A percentile compares a stretch with the other conserved stretches of the same genome.
Conservation (phyloP, 768 basidiomycete species). For the Phanerochaete carnosa region DNA sequence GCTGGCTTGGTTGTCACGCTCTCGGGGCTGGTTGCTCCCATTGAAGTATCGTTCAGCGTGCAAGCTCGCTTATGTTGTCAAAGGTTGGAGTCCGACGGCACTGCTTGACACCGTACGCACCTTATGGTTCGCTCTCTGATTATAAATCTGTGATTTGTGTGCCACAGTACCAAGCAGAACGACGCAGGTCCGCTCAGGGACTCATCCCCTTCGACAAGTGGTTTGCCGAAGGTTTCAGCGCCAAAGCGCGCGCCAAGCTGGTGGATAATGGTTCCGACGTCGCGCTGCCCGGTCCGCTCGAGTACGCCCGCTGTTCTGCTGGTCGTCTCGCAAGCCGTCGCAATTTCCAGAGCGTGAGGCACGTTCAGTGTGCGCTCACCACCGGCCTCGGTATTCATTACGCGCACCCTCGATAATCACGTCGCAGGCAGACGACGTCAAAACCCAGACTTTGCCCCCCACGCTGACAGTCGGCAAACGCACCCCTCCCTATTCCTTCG, state of each 20-base stretch:
- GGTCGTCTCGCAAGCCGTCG: not conserved
- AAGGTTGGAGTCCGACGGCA: conserved; percentile 47
- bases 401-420: conserved; percentile 39
- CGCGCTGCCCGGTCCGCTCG: conserved; percentile 45
- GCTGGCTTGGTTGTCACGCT: no score
- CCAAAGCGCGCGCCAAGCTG: conserved; percentile 28
- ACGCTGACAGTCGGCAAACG: conserved; percentile 50
- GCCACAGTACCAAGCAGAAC: conserved; percentile 62
- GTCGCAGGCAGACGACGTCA: not conserved
- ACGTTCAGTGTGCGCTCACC: conserved; percentile 52
- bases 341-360: conserved; percentile 40
- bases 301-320: conserved; percentile 25
- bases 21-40: no score
- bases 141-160: not conserved
- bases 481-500: conserved; percentile 44
- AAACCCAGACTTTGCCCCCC: conserved; percentile 35
- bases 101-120: conserved; percentile 48
- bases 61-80: conserved; percentile 51
- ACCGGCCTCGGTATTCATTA: conserved; percentile 57
- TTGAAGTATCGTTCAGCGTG: not conserved
- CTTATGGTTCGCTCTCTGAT: not conserved
- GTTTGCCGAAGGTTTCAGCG: conserved; percentile 55
- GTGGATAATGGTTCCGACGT: conserved; percentile 36
- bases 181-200: conserved; percentile 66
- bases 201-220: conserved; percentile 70